Conservation (phyloP, 1,284 basidiomycete genomes). For the Leccinum variabile region DNA sequence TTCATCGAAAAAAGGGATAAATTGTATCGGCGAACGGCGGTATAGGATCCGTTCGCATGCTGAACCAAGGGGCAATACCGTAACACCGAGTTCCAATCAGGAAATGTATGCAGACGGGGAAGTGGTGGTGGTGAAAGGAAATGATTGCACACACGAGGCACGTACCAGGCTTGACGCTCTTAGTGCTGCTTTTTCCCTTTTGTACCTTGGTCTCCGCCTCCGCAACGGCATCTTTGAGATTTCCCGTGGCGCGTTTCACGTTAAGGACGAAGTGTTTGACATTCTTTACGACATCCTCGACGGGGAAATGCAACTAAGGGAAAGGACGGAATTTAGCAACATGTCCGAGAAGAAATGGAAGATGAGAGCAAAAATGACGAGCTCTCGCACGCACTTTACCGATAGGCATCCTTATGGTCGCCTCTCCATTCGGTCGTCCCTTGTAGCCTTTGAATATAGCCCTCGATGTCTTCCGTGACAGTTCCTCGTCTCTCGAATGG, state of each 20-base stretch:
- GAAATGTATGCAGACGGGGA: constrained; percentile 1
- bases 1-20: not conserved
- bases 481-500: constrained; percentile 93
- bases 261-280: constrained; percentile 76
- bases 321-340: constrained; percentile 7
- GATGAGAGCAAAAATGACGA: not conserved
- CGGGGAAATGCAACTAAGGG: constrained; percentile 69
- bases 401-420: constrained; percentile 83
- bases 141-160: constrained; percentile 9
- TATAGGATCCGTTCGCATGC: constrained; percentile 3
- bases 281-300: constrained; percentile 78
- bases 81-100: not conserved
- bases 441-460: constrained; percentile 77
- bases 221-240: constrained; percentile 46
- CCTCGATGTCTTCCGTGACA: constrained; percentile 84
- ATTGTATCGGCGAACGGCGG: not conserved
- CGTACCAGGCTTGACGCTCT: constrained; percentile 42
- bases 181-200: constrained; percentile 40
- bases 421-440: constrained; percentile 92
- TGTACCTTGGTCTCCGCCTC: constrained; percentile 33
- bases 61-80: not conserved
- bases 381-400: constrained; percentile 49
- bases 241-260: constrained; percentile 76
- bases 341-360: not conserved
- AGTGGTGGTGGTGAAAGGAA: not conserved